These are phyloP conservation scores for Dendryphion nanum DNA, from an alignment of 2,329 filamentous ascomycete species.

Conservation along the genomic window DNA sequence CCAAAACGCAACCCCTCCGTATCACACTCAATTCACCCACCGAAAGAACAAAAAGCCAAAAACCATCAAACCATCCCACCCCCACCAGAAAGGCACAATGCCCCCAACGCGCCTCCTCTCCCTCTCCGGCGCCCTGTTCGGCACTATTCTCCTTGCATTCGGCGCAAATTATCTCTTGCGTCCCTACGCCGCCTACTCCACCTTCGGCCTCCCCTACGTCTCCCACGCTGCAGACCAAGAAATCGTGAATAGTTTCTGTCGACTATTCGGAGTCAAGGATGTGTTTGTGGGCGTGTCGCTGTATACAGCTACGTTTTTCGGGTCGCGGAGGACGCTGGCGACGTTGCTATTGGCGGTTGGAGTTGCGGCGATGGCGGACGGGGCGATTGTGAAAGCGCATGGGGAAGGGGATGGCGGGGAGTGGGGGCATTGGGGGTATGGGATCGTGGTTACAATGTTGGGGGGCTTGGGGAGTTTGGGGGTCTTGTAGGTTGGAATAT, in stretches of 20 bases:
- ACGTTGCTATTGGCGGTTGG: slow-evolving; percentile 44
- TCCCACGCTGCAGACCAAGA: slow-evolving; percentile 30
- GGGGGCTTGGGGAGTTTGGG: slow-evolving; percentile 33
- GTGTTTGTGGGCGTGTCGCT: slow-evolving; percentile 50
- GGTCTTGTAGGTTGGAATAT: slow-evolving; percentile 13
- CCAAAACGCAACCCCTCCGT: too few species aligned
- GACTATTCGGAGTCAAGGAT: slow-evolving; percentile 51
- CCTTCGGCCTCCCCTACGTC: slow-evolving; percentile 37
- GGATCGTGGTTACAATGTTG: slow-evolving; percentile 34
- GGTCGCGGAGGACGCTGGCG: slow-evolving; percentile 42
- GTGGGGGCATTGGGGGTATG: slow-evolving; percentile 53
- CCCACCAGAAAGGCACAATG: too few species aligned
- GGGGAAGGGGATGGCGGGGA: slow-evolving; percentile 44
- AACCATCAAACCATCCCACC: too few species aligned
- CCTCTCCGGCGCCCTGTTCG: slow-evolving; percentile 20
- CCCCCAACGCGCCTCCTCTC: too few species aligned
- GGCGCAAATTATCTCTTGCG: slow-evolving; percentile 43
- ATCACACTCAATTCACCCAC: too few species aligned
- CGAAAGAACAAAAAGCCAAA: too few species aligned
- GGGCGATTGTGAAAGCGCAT: slow-evolving; percentile 39
- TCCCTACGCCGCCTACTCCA: slow-evolving; percentile 33
- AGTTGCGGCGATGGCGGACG: slow-evolving; percentile 48
- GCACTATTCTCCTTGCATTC: slow-evolving; percentile 33
- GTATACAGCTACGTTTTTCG: slow-evolving; percentile 37
- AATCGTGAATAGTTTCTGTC: slow-evolving; percentile 46